A percentile compares a stretch with the other conserved stretches of the same genome.
Evolutionary conservation across 1,284 basidiomycete genomes (phyloP).

Genomic region (Kalmanozyma brasiliensis): DNA sequence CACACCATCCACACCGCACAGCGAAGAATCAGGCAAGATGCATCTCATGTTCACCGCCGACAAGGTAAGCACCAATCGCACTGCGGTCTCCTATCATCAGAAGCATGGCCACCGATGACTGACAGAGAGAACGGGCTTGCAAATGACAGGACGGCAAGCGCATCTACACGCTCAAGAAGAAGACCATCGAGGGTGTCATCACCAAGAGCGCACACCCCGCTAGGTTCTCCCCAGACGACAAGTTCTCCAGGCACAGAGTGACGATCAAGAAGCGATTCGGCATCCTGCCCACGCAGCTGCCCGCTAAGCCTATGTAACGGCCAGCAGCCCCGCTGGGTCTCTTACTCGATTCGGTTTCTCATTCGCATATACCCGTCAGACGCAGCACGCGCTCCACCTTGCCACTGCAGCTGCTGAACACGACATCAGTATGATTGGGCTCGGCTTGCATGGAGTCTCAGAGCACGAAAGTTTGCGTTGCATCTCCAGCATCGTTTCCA

Average conservation of each 20-base stretch:
- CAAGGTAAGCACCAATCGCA: slow-evolving; percentile 44
- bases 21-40: slow-evolving; percentile 44
- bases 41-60: slow-evolving; percentile 67
- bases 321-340: not conserved
- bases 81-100: not conserved
- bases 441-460: too few species aligned
- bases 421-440: too few species aligned
- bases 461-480: too few species aligned
- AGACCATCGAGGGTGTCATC: slow-evolving; percentile 55
- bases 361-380: slow-evolving; percentile 39
- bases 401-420: not conserved
- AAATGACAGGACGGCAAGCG: slow-evolving; percentile 62
- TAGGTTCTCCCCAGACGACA: slow-evolving; percentile 68
- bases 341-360: not conserved
- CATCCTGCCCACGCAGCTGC: slow-evolving; percentile 60
- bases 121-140: too few species aligned
- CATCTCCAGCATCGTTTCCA: not conserved
- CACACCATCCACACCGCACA: not conserved
- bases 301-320: slow-evolving; percentile 58
- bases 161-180: slow-evolving; percentile 67
- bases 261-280: slow-evolving; percentile 67
- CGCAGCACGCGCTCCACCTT: not conserved
- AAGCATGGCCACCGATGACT: too few species aligned
- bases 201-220: slow-evolving; percentile 66
- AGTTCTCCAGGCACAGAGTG: slow-evolving; percentile 66